Evolutionary conservation across 768 basidiomycete genomes (phyloP).

Genomic region (Omphalotus guepiniiformis): DNA sequence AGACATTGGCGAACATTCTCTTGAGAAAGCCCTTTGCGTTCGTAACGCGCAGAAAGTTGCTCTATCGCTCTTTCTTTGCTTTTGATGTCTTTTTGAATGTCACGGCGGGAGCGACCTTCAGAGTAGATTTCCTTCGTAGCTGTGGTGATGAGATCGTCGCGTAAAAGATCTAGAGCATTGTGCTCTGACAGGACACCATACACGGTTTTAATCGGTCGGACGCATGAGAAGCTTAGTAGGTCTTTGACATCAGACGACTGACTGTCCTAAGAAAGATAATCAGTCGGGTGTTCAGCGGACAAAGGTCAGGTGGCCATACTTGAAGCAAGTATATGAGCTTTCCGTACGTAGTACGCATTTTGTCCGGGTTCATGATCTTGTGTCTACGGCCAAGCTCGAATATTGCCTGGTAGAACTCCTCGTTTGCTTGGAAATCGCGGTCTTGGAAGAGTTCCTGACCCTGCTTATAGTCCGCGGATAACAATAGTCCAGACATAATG

Average conservation of each 20-base stretch:
- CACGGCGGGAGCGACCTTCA: conserved; percentile 65
- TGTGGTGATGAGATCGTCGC: conserved; percentile 68
- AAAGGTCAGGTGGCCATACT: conserved; percentile 33
- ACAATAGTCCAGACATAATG: conserved; percentile 78
- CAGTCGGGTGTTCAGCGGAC: conserved; percentile 3
- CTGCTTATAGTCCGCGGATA: conserved; percentile 82
- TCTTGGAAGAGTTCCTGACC: conserved; percentile 85
- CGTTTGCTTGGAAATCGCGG: conserved; percentile 76
- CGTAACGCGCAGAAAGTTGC: conserved; percentile 60
- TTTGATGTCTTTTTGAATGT: conserved; percentile 83
- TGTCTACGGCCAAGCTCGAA: conserved; percentile 83
- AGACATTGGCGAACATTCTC: conserved; percentile 74
- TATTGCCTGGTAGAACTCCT: conserved; percentile 72
- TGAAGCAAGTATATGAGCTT: conserved; percentile 82
- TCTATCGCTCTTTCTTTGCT: conserved; percentile 84
- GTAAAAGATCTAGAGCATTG: conserved; percentile 62
- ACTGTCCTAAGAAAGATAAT: conserved; percentile 56
- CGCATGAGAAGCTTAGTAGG: conserved; percentile 74
- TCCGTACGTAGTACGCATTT: conserved; percentile 86
- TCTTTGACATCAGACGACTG: conserved; percentile 81
- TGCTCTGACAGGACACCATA: conserved; percentile 61
- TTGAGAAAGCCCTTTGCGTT: conserved; percentile 51
- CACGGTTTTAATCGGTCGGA: conserved; percentile 74
- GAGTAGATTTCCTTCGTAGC: conserved; percentile 84
- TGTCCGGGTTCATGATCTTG: conserved; percentile 92